phyloP scores from a whole-genome alignment of 2,329 filamentous ascomycete genomes.

The Meredithiella fracta region DNA sequence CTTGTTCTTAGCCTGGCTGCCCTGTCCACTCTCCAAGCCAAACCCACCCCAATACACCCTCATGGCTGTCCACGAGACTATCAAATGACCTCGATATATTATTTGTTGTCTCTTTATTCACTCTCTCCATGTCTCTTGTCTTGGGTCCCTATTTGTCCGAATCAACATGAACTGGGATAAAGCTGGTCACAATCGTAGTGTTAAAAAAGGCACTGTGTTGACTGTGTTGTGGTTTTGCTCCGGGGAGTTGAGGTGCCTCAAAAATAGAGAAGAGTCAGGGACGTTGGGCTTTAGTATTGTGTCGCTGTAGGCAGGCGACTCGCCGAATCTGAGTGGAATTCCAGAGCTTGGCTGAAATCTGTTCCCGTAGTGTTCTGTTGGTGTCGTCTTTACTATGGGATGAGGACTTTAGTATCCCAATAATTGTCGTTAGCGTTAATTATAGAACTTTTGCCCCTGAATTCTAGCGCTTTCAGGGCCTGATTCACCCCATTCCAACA shows the following conservation, averaged over 20 bases:
- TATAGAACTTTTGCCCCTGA: too few relatives aligned
- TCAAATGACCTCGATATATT: conserved; percentile 1
- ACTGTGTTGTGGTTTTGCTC: neutral
- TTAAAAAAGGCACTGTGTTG: neutral
- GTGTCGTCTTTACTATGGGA: too few relatives aligned
- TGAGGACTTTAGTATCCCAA: too few relatives aligned
- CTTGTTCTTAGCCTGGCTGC: too few relatives aligned
- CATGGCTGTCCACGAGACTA: neutral
- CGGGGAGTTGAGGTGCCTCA: neutral
- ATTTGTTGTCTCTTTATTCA: neutral
- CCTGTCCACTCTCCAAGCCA: neutral
- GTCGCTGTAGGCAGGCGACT: neutral
- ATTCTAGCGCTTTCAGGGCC: neutral
- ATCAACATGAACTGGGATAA: neutral
- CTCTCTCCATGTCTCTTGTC: neutral
- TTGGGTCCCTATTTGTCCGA: neutral
- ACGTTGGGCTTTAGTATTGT: too few relatives aligned
- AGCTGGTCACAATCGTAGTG: neutral
- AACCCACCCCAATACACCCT: neutral
- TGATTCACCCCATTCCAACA: neutral
- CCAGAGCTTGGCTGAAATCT: neutral
- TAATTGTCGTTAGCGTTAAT: too few relatives aligned
- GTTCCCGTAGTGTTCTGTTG: neutral
- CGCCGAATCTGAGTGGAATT: neutral
- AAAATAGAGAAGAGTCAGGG: neutral